Base-by-base conservation (phyloP, 441 rosid species). In the Brassica balearica region DNA sequence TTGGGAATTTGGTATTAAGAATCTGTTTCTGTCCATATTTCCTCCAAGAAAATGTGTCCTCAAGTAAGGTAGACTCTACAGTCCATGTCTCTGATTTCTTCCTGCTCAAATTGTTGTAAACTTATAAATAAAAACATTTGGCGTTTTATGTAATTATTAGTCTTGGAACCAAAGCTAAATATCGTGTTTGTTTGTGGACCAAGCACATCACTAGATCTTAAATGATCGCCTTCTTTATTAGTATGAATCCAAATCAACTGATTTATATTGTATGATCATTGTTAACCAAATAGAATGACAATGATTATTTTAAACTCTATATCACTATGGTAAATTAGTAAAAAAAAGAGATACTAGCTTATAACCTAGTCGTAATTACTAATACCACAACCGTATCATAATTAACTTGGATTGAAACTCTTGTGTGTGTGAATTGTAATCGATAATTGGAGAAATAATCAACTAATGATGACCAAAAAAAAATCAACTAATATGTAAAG, bases 11-110 rank as follows among this genome's bases (percentile, higher is more conserved):
- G 58, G 95, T 59, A 75, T 94, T 88, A 71, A 92, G 91, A 61
- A 94, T 94, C 66, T 69, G 82, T 64, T 94, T 94, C 67, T 94
- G 98, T n/a, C 98, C 98, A 68, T 94, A 94, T 72, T 94, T 94
- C 65, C 98, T 91, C 98, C 98, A 94, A 20, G 91, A 84, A 70
- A 82, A 84, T 65, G 78, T 77, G 25, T 94, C 98, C 11, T 88
- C 88, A 6, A 7, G 6, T 5, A 77, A 17, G 27, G 85, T 48
- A 23, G 88, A 80, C 20, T 81, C 82, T 20, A 36, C 55, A 4
- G 76, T 76, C 87, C 87, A 69, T 60, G 91, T 71, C 17, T 82
- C 74, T 20, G 82, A 82, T 65, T 41, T 69, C 81, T 82, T 91
- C 72, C 98, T 94, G 91, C 70, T 69, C 72, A 60, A 48, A 51